phyloP scores from a whole-genome alignment of 2,329 filamentous ascomycete genomes.

The Botrytis tulipae region DNA sequence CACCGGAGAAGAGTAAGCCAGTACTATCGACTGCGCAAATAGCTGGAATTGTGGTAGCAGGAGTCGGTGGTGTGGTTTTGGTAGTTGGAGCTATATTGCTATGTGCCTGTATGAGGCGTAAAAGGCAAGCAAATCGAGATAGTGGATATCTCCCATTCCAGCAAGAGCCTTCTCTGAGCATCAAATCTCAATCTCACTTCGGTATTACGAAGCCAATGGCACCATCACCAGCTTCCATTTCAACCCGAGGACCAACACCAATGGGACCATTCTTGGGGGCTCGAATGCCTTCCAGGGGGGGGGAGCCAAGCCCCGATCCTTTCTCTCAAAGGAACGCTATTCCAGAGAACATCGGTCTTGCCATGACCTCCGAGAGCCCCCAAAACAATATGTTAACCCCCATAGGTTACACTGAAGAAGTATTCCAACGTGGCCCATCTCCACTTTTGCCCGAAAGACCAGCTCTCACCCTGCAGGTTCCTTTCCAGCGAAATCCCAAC shows the following conservation, averaged over 20 bases:
- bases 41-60: slow-evolving; percentile 57
- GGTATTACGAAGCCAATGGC: slow-evolving; percentile 13
- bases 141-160: slow-evolving; percentile 39
- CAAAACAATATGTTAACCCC: slow-evolving; percentile 9
- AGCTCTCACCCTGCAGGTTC: slow-evolving; percentile 32
- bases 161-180: slow-evolving; percentile 30
- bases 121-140: slow-evolving; percentile 30
- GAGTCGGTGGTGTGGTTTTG: slow-evolving; percentile 49
- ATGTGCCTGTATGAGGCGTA: slow-evolving; percentile 40
- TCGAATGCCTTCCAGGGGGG: slow-evolving; percentile 28
- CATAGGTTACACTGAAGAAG: slow-evolving; percentile 25
- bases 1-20: slow-evolving; percentile 22
- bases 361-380: slow-evolving; percentile 29
- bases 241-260: slow-evolving; percentile 29
- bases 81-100: slow-evolving; percentile 47
- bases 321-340: slow-evolving; percentile 36
- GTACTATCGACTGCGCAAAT: slow-evolving; percentile 44
- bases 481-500: slow-evolving; percentile 20
- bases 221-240: slow-evolving; percentile 9
- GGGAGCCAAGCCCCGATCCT: slow-evolving; percentile 31
- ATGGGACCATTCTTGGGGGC: slow-evolving; percentile 27
- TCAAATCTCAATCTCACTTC: slow-evolving; percentile 25
- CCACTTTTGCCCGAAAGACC: slow-evolving; percentile 38
- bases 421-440: slow-evolving; percentile 29
- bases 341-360: slow-evolving; percentile 36